Evolutionary conservation across 768 basidiomycete species (phyloP).

Genomic region (Kwoniella botswanensis): DNA sequence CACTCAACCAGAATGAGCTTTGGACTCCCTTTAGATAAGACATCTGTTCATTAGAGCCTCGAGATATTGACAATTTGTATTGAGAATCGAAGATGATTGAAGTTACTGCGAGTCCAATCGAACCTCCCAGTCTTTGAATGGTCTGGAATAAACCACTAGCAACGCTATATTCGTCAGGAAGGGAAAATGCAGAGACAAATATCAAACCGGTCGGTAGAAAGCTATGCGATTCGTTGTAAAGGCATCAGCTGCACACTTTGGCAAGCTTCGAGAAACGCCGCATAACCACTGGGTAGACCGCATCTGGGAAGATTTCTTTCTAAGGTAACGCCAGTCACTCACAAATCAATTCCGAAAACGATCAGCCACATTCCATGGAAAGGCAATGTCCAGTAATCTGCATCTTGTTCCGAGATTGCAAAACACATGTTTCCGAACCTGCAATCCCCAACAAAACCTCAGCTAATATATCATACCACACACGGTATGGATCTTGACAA

Average conservation of each 20-base stretch:
- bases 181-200: conserved; percentile 43
- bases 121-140: conserved; percentile 44
- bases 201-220: conserved; percentile 47
- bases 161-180: conserved; percentile 47
- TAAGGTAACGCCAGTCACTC: conserved; percentile 33
- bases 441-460: not conserved
- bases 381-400: conserved; percentile 44
- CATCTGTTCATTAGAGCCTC: conserved; percentile 13
- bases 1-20: conserved; percentile 51
- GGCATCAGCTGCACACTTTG: not conserved
- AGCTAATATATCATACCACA: too few species aligned
- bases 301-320: too few species aligned
- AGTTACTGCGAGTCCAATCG: conserved; percentile 47
- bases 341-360: conserved; percentile 48
- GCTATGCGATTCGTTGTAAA: conserved; percentile 10
- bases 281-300: not conserved
- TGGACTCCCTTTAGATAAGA: conserved; percentile 37
- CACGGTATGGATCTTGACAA: too few species aligned
- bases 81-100: conserved; percentile 38
- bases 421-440: conserved; percentile 43
- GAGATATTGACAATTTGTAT: conserved; percentile 16
- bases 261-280: not conserved
- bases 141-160: conserved; percentile 51
- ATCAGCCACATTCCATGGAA: conserved; percentile 33
- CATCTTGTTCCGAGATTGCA: conserved; percentile 31